These are phyloP conservation scores for Podosphaera aphanis DNA, from an alignment of 2,329 filamentous ascomycete genomes.

Conservation along the genomic window DNA sequence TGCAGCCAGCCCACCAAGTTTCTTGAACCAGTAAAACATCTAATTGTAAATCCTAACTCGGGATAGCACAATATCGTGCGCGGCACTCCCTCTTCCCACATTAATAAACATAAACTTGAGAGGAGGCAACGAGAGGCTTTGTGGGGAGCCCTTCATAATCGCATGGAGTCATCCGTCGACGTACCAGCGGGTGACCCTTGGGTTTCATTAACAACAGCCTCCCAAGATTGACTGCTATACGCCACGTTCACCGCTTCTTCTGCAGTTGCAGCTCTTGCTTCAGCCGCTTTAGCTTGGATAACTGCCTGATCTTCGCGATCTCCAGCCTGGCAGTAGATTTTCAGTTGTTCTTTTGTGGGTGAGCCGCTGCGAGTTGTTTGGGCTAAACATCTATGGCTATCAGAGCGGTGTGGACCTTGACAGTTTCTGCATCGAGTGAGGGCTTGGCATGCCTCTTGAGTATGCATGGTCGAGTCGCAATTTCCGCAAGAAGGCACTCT, in stretches of 20 bases:
- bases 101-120: not conserved
- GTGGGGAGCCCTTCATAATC: too few relatives aligned
- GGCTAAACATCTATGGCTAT: not conserved
- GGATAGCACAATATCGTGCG: not conserved
- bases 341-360: not conserved
- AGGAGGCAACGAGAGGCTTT: too few relatives aligned
- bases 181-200: too few relatives aligned
- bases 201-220: not conserved
- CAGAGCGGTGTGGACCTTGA: too few relatives aligned
- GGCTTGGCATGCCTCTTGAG: not conserved
- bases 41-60: not conserved
- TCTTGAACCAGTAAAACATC: not conserved
- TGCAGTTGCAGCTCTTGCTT: not conserved
- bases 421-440: not conserved
- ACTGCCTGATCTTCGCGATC: not conserved
- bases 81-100: not conserved
- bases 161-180: too few relatives aligned
- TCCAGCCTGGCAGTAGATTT: not conserved
- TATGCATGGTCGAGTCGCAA: not conserved
- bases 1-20: not conserved
- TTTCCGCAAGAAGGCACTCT: not conserved
- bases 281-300: not conserved
- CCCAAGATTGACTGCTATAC: not conserved
- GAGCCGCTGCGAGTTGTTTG: not conserved
- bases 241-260: not conserved